Base-by-base conservation (phyloP, 2,329 filamentous ascomycete species). In the Neofusicoccum cordaticola region DNA sequence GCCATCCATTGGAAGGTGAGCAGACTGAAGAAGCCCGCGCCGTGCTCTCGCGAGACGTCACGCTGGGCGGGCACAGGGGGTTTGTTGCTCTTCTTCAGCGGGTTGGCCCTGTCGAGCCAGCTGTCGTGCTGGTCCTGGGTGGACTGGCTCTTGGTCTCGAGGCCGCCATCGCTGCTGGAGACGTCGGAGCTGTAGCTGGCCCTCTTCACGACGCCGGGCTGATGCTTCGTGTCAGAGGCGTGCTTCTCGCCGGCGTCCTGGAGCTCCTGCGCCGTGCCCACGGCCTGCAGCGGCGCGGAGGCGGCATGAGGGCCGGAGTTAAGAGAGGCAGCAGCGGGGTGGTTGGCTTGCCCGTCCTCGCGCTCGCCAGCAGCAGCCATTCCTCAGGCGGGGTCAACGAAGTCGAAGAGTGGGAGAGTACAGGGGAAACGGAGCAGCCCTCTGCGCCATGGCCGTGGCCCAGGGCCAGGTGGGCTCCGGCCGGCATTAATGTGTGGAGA, bases 1-100 rank as follows among this genome's bases (percentile, higher is more conserved):
- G 88, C 87, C 84, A 97, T 94, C 94, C 94, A 98, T 75, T 92
- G 87, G 73, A 97, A 98, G 3, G 89, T 90, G 22, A 96, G 75
- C 64, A 83, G 75, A 78, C 91, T 96, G 68, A 95, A 84, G 72
- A 93, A 89, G 2, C 85, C 80, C 4, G 93, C 93, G 3, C 80
- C 83, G 73, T 92, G 83, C 78, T 97, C 93, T 67, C 85, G 85
- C 5, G 87, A 93, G 0, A 82, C 76, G 9, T 72, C 72, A 35
- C 85, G 78, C 69, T 84, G 78, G 31, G 82, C 74, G 1, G 86
- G 86, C 2, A 88, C 75, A 2, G 85, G 83, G n/a, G 86, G 86
- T 44, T 78, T 78, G 17, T 75, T 73, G 50, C 82, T 82, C 66
- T 78, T 77, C 73, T 81, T 82, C 60, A 84, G 69, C 1, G 81